phyloP scores from a whole-genome alignment of 306 rosid species.

The Lupinus albus region DNA sequence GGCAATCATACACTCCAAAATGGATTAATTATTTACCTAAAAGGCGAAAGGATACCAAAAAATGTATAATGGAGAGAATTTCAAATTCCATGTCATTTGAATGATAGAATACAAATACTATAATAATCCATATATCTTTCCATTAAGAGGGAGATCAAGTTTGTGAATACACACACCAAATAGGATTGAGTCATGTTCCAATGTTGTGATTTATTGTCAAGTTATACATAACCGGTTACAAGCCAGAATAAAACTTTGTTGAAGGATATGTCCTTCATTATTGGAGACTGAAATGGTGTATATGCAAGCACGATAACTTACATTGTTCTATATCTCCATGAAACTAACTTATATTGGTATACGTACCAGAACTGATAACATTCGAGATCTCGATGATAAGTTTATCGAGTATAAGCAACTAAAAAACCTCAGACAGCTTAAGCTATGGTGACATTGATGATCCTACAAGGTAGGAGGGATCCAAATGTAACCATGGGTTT shows the following conservation, averaged over 20 bases:
- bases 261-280: too few relatives aligned
- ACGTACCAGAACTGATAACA: too few relatives aligned
- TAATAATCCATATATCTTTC: constrained; percentile 24
- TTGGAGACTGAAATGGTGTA: too few relatives aligned
- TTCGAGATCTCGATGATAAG: constrained; percentile 2
- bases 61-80: too few relatives aligned
- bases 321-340: too few relatives aligned
- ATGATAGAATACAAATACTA: background rate
- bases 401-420: constrained; percentile 32
- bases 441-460: background rate
- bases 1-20: too few relatives aligned
- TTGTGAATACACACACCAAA: background rate
- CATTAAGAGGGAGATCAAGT: background rate
- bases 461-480: constrained; percentile 85
- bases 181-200: constrained; percentile 17
- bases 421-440: constrained; percentile 4
- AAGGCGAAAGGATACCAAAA: too few relatives aligned
- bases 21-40: too few relatives aligned
- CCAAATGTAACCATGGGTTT: constrained; percentile 90
- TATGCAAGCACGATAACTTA: too few relatives aligned
- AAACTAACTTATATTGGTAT: too few relatives aligned
- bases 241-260: too few relatives aligned
- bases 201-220: background rate
- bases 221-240: too few relatives aligned
- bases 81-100: background rate